Base-by-base conservation (phyloP, 805 yeast species). In the Candida easanensis region DNA sequence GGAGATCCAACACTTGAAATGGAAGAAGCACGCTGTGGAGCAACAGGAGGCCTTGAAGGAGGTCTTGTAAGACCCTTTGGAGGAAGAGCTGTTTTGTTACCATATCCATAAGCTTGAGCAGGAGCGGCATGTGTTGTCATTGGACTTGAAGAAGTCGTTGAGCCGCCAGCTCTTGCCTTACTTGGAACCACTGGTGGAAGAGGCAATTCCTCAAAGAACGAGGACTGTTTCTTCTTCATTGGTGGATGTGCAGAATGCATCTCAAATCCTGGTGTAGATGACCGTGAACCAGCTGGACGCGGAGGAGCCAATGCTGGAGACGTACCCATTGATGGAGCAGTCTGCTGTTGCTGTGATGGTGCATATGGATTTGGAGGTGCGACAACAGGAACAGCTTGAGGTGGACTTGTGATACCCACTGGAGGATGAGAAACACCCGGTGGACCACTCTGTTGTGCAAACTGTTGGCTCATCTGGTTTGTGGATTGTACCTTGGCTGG, bases 151-250 rank as follows among this genome's bases (percentile, higher is more conserved):
- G 45, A 34, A 14, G 42, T 33, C 9, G 44, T 33, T 8, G 46
- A 37, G n/a, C 50, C 45, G n/a, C 36, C 38, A 16, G 39, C 39
- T 15, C 43, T 36, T 4, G 51, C 17, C 23, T 36, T 43, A 14
- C 18, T 33, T 17, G 38, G 26, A 9, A 51, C 57, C 17, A 51
- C 47, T 22, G 58, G 61, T 9, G 65, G 49, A 7, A 73, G 51
- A 4, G 86, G 86, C 30, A 79, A 57, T 42, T 81, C 88, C 41
- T 77, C 82, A 54, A 79, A 81, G 54, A 82, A 79, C 9, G 77
- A 62, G 1, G 61, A 50, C 31, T 50, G 56, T 18, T 57, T 56
- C 54, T 74, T 71, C 46, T 56, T 61, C 10, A 60, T 44, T 9
- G 23, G 34, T n/a, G 49, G 42, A 19, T 47, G 42, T n/a, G 39